phyloP scores from a whole-genome alignment of 192 early-diverging fungal genomes.

The Podila clonocystis region DNA sequence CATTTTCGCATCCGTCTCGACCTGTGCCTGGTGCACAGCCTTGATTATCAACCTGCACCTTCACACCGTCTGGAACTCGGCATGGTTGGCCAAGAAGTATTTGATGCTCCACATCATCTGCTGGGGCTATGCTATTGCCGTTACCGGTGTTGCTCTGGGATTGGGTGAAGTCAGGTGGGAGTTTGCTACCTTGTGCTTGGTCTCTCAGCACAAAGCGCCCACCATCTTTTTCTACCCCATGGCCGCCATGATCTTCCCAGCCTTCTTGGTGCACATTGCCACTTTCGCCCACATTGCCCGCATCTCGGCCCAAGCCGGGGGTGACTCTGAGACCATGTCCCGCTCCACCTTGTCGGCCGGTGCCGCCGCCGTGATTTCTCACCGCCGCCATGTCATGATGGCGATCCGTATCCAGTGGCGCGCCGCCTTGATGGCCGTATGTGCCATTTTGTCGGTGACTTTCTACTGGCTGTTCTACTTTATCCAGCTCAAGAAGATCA shows the following conservation, averaged over 20 bases:
- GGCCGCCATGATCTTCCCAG: constrained; percentile 57
- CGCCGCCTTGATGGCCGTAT: constrained; percentile 56
- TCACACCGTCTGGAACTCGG: constrained; percentile 66
- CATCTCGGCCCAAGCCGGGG: constrained; percentile 36
- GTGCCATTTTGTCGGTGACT: constrained; percentile 49
- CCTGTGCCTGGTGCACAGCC: constrained; percentile 56
- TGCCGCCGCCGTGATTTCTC: constrained; percentile 31
- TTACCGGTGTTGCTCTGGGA: constrained; percentile 53
- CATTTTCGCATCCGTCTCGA: constrained; percentile 56
- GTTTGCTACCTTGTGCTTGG: constrained; percentile 60
- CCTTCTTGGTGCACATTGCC: constrained; percentile 57
- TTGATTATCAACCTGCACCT: constrained; percentile 59
- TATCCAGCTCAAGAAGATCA: constrained; percentile 47
- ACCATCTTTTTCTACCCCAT: constrained; percentile 64
- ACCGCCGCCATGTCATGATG: constrained; percentile 57
- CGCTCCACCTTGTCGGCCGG: constrained; percentile 36
- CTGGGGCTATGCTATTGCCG: constrained; percentile 56
- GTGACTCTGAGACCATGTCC: constrained; percentile 45
- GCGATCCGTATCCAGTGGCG: constrained; percentile 66
- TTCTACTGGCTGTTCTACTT: constrained; percentile 69
- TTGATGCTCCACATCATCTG: constrained; percentile 51
- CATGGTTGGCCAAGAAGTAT: constrained; percentile 55
- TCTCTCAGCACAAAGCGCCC: constrained; percentile 51
- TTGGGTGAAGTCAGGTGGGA: constrained; percentile 55
- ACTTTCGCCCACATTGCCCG: constrained; percentile 63